These are phyloP conservation scores for Tetrapisispora phaffii DNA, from an alignment of 805 yeast species.

Conservation along the genomic window DNA sequence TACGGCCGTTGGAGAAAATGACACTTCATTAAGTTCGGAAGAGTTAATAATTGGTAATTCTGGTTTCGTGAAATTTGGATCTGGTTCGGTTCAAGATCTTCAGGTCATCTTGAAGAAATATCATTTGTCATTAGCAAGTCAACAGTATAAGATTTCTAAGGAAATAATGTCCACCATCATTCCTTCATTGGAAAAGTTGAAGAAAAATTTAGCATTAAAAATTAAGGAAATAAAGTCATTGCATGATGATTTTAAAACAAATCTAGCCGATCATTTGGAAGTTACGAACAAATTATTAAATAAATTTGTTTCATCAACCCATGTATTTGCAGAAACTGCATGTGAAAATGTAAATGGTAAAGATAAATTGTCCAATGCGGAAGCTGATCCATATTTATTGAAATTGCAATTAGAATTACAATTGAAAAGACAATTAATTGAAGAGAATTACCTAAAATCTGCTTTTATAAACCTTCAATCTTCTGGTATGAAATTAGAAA, in stretches of 20 bases:
- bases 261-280: constrained; percentile 47
- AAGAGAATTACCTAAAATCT: constrained; percentile 57
- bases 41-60: constrained; percentile 20
- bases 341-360: background rate
- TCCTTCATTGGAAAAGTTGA: constrained; percentile 47
- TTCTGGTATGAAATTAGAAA: constrained; percentile 53
- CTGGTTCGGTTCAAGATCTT: constrained; percentile 66
- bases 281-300: constrained; percentile 47
- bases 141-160: constrained; percentile 42
- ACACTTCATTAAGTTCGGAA: constrained; percentile 6
- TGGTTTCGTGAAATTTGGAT: constrained; percentile 61
- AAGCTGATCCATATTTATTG: constrained; percentile 53
- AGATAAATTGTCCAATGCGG: constrained; percentile 18
- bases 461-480: constrained; percentile 55
- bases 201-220: constrained; percentile 58
- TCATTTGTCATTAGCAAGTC: constrained; percentile 45
- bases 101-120: constrained; percentile 58
- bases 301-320: constrained; percentile 34
- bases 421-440: constrained; percentile 48
- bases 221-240: constrained; percentile 69
- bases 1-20: background rate
- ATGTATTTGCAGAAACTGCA: constrained; percentile 18
- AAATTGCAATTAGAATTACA: constrained; percentile 56
- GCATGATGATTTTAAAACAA: constrained; percentile 49
- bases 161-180: constrained; percentile 45